Evolutionary conservation across 768 basidiomycete species (phyloP), one percentile per base, ranked within the genome.

Genomic region (Psilocybe subaeruginosa): DNA sequence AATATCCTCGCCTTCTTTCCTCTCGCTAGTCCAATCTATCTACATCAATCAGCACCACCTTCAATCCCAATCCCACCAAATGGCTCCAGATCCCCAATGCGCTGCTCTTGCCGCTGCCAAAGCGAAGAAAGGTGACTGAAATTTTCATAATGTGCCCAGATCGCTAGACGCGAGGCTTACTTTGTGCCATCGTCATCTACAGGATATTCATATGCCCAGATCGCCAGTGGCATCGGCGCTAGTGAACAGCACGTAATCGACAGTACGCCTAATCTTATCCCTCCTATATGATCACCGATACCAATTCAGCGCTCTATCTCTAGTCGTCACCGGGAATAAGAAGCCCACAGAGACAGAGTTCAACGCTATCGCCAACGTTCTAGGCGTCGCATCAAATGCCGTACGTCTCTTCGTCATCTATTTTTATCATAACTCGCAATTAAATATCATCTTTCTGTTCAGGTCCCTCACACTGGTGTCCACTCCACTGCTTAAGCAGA

Each of bases 1-100:
- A 62, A 60, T 60, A 62, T 60, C 61, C 47, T 30, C 49, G 49
- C 58, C 49, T 46, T 55, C 33, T 29, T 56, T n/a, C 46, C 56
- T 8, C 19, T 14, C 16, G 35, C 51, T 17, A 53, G 31, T 53
- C 47, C 47, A 47, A 59, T 56, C 60, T 49, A 59, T 56, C 60
- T 49, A 53, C 31, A 17, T 56, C 23, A 17, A 43, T 23, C 27
- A 60, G 29, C n/a, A 50, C 50, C 47, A 27, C 58, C 46, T 46
- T 19, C 16, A n/a, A 57, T 58, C 41, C 29, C 45, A 55, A 37
- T 56, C 9, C 33, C 33, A 39, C 47, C 35, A 41, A 58, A 86
- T 83, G 82, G 74, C 82, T 51, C 76, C 82, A 57, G 76, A 80
- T 74, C 82, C 82, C 8, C 81, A 80, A 69, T 91, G 90, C 73